A percentile compares a stretch with the other conserved stretches of the same genome.
These are phyloP conservation scores for Arabidopsis arenosa DNA, from an alignment of 345 rosid species.

Conservation along the genomic window DNA sequence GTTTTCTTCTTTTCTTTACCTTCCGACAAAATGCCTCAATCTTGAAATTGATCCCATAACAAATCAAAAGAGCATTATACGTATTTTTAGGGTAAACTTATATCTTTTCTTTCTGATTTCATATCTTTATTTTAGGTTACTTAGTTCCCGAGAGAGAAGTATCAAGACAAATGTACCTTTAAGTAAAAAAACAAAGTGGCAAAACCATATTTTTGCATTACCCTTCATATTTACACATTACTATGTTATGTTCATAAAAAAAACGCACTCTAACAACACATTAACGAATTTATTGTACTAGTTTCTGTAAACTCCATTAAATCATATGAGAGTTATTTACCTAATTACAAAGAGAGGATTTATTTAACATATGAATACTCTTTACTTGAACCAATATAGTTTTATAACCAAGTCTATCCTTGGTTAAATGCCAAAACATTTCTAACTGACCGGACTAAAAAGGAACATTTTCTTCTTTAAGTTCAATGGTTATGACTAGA, in stretches of 20 bases:
- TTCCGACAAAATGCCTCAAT: slow-evolving; percentile 14
- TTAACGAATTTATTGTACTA: not conserved
- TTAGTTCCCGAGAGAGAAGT: not conserved
- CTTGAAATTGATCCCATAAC: not conserved
- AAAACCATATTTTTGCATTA: not conserved
- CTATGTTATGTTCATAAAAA: not conserved
- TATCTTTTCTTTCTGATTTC: not conserved
- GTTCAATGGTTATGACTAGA: slow-evolving; percentile 10
- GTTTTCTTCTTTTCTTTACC: slow-evolving; percentile 16
- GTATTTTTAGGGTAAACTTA: not conserved
- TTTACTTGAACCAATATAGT: not conserved
- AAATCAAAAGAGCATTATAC: not conserved
- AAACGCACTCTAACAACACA: not conserved
- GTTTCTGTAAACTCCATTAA: not conserved
- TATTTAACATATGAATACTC: not conserved
- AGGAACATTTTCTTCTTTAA: not conserved
- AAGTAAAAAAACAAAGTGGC: too few relatives aligned
- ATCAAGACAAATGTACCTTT: too few relatives aligned
- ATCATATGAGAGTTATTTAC: too few relatives aligned
- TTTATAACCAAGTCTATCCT: not conserved
- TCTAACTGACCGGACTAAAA: not conserved
- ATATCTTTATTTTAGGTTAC: not conserved
- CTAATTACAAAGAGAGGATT: not conserved
- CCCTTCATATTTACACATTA: not conserved
- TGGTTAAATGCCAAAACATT: not conserved